These are phyloP conservation scores for Lichtheimia ornata DNA, from an alignment of 371 early-diverging fungal genomes.

Conservation along the genomic window DNA sequence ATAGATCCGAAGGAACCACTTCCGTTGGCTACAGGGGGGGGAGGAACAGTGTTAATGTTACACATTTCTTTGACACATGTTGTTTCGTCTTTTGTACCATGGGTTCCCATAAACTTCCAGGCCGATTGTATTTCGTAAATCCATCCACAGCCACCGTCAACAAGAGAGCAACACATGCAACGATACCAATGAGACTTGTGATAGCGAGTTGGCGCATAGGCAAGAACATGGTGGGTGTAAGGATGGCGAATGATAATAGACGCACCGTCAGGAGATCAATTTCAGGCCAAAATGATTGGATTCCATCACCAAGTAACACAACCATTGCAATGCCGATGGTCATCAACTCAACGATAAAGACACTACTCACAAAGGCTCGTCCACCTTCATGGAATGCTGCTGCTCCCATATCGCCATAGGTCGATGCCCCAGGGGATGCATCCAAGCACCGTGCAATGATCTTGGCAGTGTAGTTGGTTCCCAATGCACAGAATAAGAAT, in stretches of 20 bases:
- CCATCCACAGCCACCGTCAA: constrained; percentile 43
- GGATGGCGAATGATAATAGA: constrained; percentile 21
- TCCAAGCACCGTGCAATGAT: constrained; percentile 43
- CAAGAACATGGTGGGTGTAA: constrained; percentile 36
- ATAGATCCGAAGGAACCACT: constrained; percentile 19
- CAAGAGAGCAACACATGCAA: constrained; percentile 33
- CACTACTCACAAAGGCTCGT: constrained; percentile 33
- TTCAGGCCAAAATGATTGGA: constrained; percentile 26
- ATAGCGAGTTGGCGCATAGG: constrained; percentile 46
- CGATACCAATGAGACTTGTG: constrained; percentile 47
- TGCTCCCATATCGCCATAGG: constrained; percentile 70
- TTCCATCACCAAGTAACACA: constrained; percentile 33
- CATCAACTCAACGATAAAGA: constrained; percentile 66
- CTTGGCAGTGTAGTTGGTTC: constrained; percentile 61
- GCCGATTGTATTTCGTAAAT: constrained; percentile 36
- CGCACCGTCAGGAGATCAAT: constrained; percentile 22
- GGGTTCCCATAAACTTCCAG: constrained; percentile 59
- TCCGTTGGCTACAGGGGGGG: constrained; percentile 22
- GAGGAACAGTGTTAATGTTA: background rate
- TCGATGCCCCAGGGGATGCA: constrained; percentile 22
- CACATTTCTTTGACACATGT: background rate
- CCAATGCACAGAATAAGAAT: constrained; percentile 48
- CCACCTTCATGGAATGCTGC: constrained; percentile 62
- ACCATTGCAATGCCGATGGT: constrained; percentile 49
- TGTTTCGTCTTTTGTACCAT: constrained; percentile 26